These are phyloP conservation scores for Tephrocybe sp. DNA, from an alignment of 768 basidiomycete genomes.

Conservation along the genomic window DNA sequence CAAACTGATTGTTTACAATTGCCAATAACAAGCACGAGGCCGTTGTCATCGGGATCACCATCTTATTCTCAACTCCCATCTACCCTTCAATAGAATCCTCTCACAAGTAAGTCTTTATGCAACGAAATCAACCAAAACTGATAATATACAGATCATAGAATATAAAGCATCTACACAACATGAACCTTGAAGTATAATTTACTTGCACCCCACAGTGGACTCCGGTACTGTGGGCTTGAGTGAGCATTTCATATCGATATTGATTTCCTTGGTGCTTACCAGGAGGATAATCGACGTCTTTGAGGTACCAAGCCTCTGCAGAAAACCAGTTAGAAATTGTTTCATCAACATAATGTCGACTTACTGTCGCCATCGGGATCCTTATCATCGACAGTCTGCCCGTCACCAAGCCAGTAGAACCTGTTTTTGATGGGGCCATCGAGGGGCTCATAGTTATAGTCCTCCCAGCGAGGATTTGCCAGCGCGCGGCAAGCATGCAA, in stretches of 20 bases:
- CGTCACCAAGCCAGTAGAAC: slow-evolving; percentile 62
- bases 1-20: not conserved
- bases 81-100: not conserved
- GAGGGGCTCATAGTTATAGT: slow-evolving; percentile 51
- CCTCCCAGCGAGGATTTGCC: slow-evolving; percentile 63
- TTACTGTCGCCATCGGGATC: slow-evolving; percentile 30
- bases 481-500: slow-evolving; percentile 51
- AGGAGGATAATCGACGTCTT: slow-evolving; percentile 46
- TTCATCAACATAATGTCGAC: slow-evolving; percentile 8
- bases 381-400: slow-evolving; percentile 53
- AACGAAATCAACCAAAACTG: not conserved
- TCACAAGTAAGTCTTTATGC: no score
- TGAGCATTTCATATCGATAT: not conserved
- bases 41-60: not conserved
- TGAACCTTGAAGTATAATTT: no score
- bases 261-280: slow-evolving; percentile 24
- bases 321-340: not conserved
- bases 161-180: not conserved
- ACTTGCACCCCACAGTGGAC: no score
- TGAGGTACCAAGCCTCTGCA: slow-evolving; percentile 48
- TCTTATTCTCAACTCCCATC: not conserved
- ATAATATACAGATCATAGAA: not conserved
- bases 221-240: slow-evolving; percentile 5
- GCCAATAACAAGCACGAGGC: not conserved
- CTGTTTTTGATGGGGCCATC: slow-evolving; percentile 42